phyloP scores from a whole-genome alignment of 1,139 yeast genomes.

The Suhomyces choctaworum region DNA sequence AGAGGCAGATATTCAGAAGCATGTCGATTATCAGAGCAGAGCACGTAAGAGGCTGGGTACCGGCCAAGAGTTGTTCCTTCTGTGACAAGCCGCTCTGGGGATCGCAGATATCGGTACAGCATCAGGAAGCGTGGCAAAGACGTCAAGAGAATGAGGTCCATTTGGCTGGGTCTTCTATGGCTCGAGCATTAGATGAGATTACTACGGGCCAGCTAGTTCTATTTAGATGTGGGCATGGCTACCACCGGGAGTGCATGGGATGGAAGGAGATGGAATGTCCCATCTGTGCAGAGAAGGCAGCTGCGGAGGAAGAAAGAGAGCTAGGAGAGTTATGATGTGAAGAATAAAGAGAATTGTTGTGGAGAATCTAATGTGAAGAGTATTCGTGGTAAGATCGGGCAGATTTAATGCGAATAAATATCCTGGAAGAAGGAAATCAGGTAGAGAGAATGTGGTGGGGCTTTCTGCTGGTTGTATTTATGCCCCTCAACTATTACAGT shows the following conservation, averaged over 20 bases:
- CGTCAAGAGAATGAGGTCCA: conserved; percentile 20
- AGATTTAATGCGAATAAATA: no score
- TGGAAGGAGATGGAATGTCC: conserved; percentile 15
- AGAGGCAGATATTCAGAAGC: conserved; percentile 51
- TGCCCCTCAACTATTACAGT: no score
- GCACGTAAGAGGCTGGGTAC: conserved; percentile 61
- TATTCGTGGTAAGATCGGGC: no score
- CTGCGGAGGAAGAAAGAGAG: not conserved
- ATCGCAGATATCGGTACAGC: conserved; percentile 43
- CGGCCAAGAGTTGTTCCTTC: conserved; percentile 58
- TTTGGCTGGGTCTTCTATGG: conserved; percentile 6
- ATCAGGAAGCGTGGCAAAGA: conserved; percentile 53
- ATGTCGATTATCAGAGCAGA: conserved; percentile 41
- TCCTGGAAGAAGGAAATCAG: no score
- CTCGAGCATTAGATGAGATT: conserved; percentile 7
- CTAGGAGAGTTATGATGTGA: no score
- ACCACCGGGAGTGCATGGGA: conserved; percentile 61
- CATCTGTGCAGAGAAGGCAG: conserved; percentile 4
- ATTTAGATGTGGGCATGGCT: conserved; percentile 59
- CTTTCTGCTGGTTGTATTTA: no score
- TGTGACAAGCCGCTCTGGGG: conserved; percentile 75
- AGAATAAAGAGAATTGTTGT: no score
- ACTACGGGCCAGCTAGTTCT: conserved; percentile 24
- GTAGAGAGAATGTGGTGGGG: no score
- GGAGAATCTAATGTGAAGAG: no score